A percentile compares a stretch with the other conserved stretches of the same genome.
Conservation (phyloP, 1,284 basidiomycete genomes). For the Meira miltonrushii region DNA sequence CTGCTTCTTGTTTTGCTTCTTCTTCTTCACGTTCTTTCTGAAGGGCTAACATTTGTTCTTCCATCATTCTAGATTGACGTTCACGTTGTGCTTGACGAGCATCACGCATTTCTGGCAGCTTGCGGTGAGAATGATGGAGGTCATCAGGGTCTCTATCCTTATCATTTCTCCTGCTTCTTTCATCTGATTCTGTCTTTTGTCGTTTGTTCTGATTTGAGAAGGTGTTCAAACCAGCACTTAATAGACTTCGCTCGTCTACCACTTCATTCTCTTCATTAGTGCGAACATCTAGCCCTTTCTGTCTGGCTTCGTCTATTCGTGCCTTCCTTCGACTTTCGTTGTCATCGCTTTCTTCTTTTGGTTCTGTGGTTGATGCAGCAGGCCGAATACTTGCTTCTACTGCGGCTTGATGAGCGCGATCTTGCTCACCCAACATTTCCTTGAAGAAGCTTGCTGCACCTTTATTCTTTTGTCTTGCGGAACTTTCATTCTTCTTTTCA, state of each 20-base stretch:
- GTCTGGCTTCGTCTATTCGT: slow-evolving; percentile 56
- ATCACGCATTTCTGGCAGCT: slow-evolving; percentile 2
- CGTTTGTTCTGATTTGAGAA: slow-evolving; percentile 30
- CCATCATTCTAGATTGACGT: slow-evolving; percentile 28
- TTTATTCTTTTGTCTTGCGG: slow-evolving; percentile 70
- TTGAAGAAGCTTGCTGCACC: slow-evolving; percentile 59
- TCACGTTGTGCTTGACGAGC: slow-evolving; percentile 25
- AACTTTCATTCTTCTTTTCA: slow-evolving; percentile 60
- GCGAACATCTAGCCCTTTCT: slow-evolving; percentile 79
- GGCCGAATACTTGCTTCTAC: slow-evolving; percentile 21
- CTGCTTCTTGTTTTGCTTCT: slow-evolving; percentile 17
- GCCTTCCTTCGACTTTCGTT: slow-evolving; percentile 56
- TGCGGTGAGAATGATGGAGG: too few relatives aligned
- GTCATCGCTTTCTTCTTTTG: not conserved
- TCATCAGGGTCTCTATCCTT: slow-evolving; percentile 7
- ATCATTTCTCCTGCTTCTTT: not conserved
- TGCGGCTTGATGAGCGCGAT: slow-evolving; percentile 38
- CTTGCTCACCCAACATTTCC: slow-evolving; percentile 40
- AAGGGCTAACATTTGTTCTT: slow-evolving; percentile 39
- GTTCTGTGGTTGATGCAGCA: too few relatives aligned
- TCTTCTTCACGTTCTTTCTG: slow-evolving; percentile 24
- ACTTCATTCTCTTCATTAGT: slow-evolving; percentile 96
- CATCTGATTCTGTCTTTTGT: not conserved
- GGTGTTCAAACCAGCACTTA: slow-evolving; percentile 86
- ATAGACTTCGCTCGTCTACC: slow-evolving; percentile 86